Base-by-base conservation (phyloP, 2,329 filamentous ascomycete genomes). In the Ilyonectria mors-panacis region DNA sequence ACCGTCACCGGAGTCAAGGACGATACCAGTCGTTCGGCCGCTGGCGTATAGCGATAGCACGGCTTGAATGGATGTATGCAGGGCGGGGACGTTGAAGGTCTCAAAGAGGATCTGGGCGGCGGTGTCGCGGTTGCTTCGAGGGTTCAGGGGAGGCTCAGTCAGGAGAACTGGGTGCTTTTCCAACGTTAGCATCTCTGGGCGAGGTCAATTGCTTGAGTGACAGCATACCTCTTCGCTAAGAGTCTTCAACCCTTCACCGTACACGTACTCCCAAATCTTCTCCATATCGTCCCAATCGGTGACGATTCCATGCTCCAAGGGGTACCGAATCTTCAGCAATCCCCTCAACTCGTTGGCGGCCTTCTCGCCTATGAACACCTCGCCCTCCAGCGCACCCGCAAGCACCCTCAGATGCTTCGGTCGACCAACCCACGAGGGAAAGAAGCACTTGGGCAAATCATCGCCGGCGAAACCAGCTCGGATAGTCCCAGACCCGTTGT, bases 281-380 rank as follows among this genome's bases (percentile, higher is more conserved):
- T 99, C 96, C 96, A 99, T 99, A 79, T 99, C 96, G 79, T 98
- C 96, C 96, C 96, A 99, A 82, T 99, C 94, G 74, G 96, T 99
- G 70, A 99, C 96, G 77, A 99, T 97, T 75, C 96, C 96, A 81
- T 99, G 96, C 84, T 98, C 96, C 62, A 99, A 85, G 50, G 96
- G 96, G 80, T 98, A 98, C 72, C 91, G 89, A 76, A 99, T 98
- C 88, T 98, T 99, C 75, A 99, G 87, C 68, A 99, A 85, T 3
- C 96, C 96, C 77, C 95, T 91, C 77, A 97, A 87, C 78, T 98
- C 95, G 75, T 94, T 93, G 66, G 95, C 95, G 19, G 89, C 89
- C 81, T 94, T 92, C 76, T 95, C 92, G 58, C 96, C 96, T 80
- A 99, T 98, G 82, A 99, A 99, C 59, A 97, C 92, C 79, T 99